Base-by-base conservation (phyloP, 106 monocot genomes). In the Cymbidium sinense region DNA sequence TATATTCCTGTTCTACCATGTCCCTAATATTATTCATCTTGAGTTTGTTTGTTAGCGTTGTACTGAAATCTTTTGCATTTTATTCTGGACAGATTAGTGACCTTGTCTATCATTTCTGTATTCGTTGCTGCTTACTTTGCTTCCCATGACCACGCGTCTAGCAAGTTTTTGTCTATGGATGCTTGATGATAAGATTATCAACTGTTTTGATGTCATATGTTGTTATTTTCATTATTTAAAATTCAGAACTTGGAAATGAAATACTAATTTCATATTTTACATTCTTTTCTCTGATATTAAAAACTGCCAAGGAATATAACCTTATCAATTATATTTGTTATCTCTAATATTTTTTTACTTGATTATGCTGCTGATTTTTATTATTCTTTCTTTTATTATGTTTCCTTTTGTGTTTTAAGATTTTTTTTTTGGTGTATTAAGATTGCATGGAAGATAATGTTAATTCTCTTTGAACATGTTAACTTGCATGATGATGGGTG, bases 401-500 rank as follows among this genome's bases (percentile, higher is more conserved):
- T 17, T 33, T 67, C 29, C 31, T 33, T 29, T 34, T 67, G 5
- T 27, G 37, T 31, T 67, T 67, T 31, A 67, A 67, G 29, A 29
- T 31, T 3, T 31, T 33, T 65, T 65, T 67, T 9, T 25, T 8
- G 3, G 5, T 17, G 17, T 67, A 33, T 67, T 13, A 31, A 67
- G 23, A 33, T 67, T 67, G 67, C 1, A 9, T 67, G 67, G 21
- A 3, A 67, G 33, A 67, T 33, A 67, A 15, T 67, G 31, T 33
- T 67, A 15, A 31, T 67, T 4, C 33, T 67, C 0, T 67, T 58
- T 25, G 15, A 67, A 34, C 67, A 67, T 29, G 30, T 67, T 33
- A 67, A 67, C 67, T 67, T 67, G 30, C 31, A 23, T 67, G 67
- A 28, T 15, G 31, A 67, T 67, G 67, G 65, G 37, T 71, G 37